Base-by-base conservation (phyloP, 495 filamentous ascomycete species). In the Endocarpon pusillum region DNA sequence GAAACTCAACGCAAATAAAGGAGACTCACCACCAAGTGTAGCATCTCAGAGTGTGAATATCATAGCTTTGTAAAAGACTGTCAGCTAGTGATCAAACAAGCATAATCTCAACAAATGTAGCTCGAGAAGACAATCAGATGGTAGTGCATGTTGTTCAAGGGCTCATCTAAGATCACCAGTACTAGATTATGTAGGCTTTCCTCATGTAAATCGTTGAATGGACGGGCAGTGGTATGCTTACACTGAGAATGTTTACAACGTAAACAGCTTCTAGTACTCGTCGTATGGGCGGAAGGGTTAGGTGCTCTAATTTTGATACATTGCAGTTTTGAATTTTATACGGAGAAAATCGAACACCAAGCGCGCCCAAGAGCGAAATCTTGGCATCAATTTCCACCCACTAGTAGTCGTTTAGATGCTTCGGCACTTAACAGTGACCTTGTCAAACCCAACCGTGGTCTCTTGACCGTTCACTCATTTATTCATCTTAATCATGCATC, bases 81-180 rank as follows among this genome's bases (percentile, higher is more conserved):
- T 19, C 24, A 24, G 7, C 39, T n/a, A 21, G 8, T 3, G 7
- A 7, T 10, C 33, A 23, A 6, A 29, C 6, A 18, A 27, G 14
- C 34, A 15, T 19, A 44, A 34, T 12, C 29, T 25, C 8, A 22
- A 35, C 34, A 35, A 34, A 20, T 25, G 12, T 34, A 21, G 37
- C 34, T 10, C 44, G 22, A 40, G 36, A 41, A 52, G 38, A 47
- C 36, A 36, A 48, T 96, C 87, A 96, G 87, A 94, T 93, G 87
- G 87, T 96, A 78, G 75, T 96, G 87, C 87, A 96, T 96, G 86
- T 91, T 76, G 78, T 89, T 81, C 77, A 61, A 63, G 62, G 81
- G 84, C 78, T 86, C 87, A 86, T 73, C 70, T 44, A 38, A 54
- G 62, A 68, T 94, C 77, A 69, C 85, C 73, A 63, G 61, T 61